Conservation (phyloP, 768 basidiomycete species). For the Suillus decipiens region DNA sequence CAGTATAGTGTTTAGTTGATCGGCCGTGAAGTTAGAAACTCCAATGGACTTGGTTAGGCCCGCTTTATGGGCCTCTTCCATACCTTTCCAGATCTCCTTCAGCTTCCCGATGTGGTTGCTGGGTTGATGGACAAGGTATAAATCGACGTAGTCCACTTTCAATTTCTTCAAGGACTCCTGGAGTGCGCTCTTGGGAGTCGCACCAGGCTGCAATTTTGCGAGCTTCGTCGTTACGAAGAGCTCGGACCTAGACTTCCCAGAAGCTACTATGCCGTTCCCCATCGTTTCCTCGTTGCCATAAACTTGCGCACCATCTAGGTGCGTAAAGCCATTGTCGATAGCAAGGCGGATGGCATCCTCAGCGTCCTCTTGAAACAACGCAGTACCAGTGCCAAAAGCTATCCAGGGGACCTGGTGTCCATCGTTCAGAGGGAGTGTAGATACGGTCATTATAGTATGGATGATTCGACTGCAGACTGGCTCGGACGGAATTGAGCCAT, state of each 20-base stretch:
- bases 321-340: constrained; percentile 56
- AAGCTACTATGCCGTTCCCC: constrained; percentile 50
- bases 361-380: constrained; percentile 48
- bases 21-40: constrained; percentile 54
- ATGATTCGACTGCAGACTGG: constrained; percentile 14
- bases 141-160: constrained; percentile 55
- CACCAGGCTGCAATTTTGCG: constrained; percentile 31
- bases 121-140: constrained; percentile 63
- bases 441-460: constrained; percentile 26
- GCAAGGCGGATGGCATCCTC: constrained; percentile 42
- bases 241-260: constrained; percentile 52
- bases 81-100: constrained; percentile 55
- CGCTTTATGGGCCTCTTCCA: constrained; percentile 55
- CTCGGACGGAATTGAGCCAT: background rate
- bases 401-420: constrained; percentile 55
- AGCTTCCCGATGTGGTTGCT: constrained; percentile 42
- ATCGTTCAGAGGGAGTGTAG: constrained; percentile 52
- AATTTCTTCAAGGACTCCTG: constrained; percentile 56
- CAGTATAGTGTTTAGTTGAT: constrained; percentile 45
- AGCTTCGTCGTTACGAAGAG: constrained; percentile 69
- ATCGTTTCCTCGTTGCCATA: constrained; percentile 59
- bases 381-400: constrained; percentile 65
- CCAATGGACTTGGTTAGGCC: constrained; percentile 47
- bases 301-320: constrained; percentile 64
- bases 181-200: constrained; percentile 51